phyloP scores from a whole-genome alignment of 345 rosid species.

The Angophora floribunda region DNA sequence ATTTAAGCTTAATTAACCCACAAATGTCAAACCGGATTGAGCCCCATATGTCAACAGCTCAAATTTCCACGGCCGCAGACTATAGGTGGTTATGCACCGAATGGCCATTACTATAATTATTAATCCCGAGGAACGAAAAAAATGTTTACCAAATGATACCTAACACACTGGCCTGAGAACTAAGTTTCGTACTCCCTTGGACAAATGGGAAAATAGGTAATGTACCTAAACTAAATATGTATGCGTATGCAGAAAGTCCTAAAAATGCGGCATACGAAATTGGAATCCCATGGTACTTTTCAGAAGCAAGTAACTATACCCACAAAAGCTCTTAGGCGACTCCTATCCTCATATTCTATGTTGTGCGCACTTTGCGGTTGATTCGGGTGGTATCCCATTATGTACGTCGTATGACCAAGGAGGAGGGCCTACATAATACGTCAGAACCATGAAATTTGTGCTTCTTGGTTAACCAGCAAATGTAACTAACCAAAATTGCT shows the following conservation, averaged over 20 bases:
- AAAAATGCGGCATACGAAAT: not conserved
- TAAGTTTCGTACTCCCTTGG: not conserved
- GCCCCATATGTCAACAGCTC: not conserved
- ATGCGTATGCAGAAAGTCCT: not conserved
- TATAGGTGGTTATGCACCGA: not conserved
- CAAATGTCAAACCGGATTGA: not conserved
- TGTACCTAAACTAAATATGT: not conserved
- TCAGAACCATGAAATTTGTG: not conserved
- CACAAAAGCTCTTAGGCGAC: not conserved
- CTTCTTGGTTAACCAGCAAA: not conserved
- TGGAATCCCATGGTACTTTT: not conserved
- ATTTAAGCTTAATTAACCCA: not conserved
- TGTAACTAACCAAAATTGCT: not conserved
- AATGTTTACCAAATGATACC: constrained; percentile 1
- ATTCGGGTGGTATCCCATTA: not conserved
- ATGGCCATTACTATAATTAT: not conserved
- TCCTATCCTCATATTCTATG: not conserved
- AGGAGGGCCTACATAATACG: not conserved
- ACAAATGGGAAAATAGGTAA: not conserved
- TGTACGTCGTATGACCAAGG: not conserved
- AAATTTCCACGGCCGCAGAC: not conserved
- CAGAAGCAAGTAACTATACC: not conserved
- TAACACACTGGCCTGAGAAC: not conserved
- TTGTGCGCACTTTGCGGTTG: not conserved
- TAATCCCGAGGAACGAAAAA: not conserved